Evolutionary conservation across 805 yeast species (phyloP), one percentile per base, ranked within the genome.

Genomic region (Allodekkera sacchari): DNA sequence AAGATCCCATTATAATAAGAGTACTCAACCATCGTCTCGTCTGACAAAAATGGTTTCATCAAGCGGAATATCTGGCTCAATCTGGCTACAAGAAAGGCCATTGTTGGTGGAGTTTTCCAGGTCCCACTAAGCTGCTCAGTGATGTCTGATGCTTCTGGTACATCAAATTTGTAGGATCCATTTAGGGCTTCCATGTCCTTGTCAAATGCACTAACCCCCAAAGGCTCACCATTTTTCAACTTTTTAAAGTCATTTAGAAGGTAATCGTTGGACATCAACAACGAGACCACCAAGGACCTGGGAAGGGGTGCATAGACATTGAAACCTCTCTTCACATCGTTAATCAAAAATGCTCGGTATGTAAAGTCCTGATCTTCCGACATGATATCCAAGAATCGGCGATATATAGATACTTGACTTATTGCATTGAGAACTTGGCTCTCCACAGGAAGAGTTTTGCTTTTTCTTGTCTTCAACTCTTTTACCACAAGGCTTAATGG

Each of bases 401-500:
- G 57, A 48, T 82, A 82, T 40, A 74, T 67, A 54, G 64, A 63
- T 4, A 77, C 74, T 55, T 82, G 92, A n/a, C 64, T 37, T 66
- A 2, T 82, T 66, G 5, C 68, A 59, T 4, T 14, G 15, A 26
- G 18, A 6, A 27, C 28, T 12, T 28, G 31, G 3, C 13, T 18
- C 10, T 18, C 25, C 8, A 26, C 26, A 5, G 88, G 87, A 1
- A 68, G 37, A 1, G 40, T 43, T 25, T 55, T 59, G 25, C 44
- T 44, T 0, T 58, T 45, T 33, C 88, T 59, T 1, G 88, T 79
- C 50, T 81, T 81, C 17, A 79, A 68, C 52, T 81, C 92, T 33
- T 63, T 58, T 3, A 70, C 57, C 13, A 71, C 36, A 18, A 52
- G 59, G 7, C 52, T 16, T 19, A 50, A 27, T 7, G 50, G 48